Conservation (phyloP, 192 early-diverging fungal species). For the Paraglomus occultum region DNA sequence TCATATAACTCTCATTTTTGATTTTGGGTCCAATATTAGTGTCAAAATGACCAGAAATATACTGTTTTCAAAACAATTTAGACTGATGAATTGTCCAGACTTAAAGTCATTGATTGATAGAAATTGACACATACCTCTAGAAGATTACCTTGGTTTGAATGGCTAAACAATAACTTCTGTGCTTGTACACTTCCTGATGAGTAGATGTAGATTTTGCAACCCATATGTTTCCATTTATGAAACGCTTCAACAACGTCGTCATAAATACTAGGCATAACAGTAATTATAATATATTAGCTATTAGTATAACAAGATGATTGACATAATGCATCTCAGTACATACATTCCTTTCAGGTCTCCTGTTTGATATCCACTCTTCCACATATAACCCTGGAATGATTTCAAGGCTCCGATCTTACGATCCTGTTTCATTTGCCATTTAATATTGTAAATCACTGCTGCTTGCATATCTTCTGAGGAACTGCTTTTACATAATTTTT, state of each 20-base stretch:
- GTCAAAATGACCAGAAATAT: slow-evolving; percentile 88
- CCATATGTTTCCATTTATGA: slow-evolving; percentile 59
- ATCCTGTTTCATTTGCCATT: slow-evolving; percentile 82
- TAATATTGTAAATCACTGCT: slow-evolving; percentile 65
- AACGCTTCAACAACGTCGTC: slow-evolving; percentile 83
- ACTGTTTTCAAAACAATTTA: slow-evolving; percentile 35
- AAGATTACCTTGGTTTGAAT: slow-evolving; percentile 77
- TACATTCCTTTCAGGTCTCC: slow-evolving; percentile 76
- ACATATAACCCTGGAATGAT: slow-evolving; percentile 94
- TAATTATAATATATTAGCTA: too few relatives aligned
- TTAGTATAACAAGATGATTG: too few relatives aligned
- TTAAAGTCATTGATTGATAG: not conserved
- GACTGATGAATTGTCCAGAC: not conserved
- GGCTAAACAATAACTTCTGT: slow-evolving; percentile 91
- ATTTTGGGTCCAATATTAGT: slow-evolving; percentile 85
- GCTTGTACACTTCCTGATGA: slow-evolving; percentile 93
- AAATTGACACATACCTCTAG: slow-evolving; percentile 43
- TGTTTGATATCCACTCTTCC: slow-evolving; percentile 78
- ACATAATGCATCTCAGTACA: slow-evolving; percentile 32
- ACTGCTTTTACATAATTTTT: slow-evolving; percentile 25
- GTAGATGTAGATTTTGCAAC: slow-evolving; percentile 85
- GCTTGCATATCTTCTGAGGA: slow-evolving; percentile 46
- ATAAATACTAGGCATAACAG: slow-evolving; percentile 62
- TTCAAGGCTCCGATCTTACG: slow-evolving; percentile 91
- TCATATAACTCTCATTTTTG: slow-evolving; percentile 62